Evolutionary conservation across 1,139 yeast species (phyloP).

Genomic region (Sugiyamaella paludigena): DNA sequence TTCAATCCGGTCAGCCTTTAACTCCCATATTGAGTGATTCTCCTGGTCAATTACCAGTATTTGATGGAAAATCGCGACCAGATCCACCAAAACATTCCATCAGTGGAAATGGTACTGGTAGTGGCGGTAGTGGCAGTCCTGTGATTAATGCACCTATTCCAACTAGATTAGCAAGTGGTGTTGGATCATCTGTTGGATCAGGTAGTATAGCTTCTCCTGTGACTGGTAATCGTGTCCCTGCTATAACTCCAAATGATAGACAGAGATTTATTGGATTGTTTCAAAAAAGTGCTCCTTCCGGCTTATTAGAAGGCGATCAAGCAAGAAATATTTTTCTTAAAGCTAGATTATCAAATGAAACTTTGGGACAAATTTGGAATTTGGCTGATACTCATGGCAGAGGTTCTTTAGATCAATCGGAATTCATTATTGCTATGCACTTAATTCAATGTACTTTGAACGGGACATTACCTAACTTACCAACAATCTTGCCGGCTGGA

Average conservation of each 20-base stretch:
- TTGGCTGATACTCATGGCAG: slow-evolving; percentile 72
- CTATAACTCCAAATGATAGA: slow-evolving; percentile 62
- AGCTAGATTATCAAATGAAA: slow-evolving; percentile 74
- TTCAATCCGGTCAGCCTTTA: slow-evolving; percentile 69
- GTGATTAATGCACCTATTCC: slow-evolving; percentile 18
- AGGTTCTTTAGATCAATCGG: slow-evolving; percentile 69
- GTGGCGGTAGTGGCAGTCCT: slow-evolving; percentile 22
- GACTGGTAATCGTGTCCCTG: slow-evolving; percentile 50
- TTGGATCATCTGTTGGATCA: slow-evolving; percentile 20
- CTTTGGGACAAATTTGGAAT: slow-evolving; percentile 85
- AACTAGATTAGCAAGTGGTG: slow-evolving; percentile 18
- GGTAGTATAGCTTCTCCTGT: slow-evolving; percentile 6
- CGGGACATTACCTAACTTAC: slow-evolving; percentile 65
- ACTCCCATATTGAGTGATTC: slow-evolving; percentile 50
- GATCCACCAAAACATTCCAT: slow-evolving; percentile 9
- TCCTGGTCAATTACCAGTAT: slow-evolving; percentile 49
- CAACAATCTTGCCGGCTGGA: slow-evolving; percentile 60
- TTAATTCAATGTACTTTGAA: slow-evolving; percentile 77
- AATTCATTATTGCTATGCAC: slow-evolving; percentile 93
- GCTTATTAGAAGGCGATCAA: slow-evolving; percentile 62
- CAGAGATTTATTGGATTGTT: slow-evolving; percentile 72
- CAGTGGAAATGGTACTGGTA: too few relatives aligned
- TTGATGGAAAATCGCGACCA: slow-evolving; percentile 31
- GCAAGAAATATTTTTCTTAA: slow-evolving; percentile 86
- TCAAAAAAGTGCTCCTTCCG: slow-evolving; percentile 61